These are phyloP conservation scores for Sporobolomyces roseus DNA, from an alignment of 768 basidiomycete species.

Conservation along the genomic window DNA sequence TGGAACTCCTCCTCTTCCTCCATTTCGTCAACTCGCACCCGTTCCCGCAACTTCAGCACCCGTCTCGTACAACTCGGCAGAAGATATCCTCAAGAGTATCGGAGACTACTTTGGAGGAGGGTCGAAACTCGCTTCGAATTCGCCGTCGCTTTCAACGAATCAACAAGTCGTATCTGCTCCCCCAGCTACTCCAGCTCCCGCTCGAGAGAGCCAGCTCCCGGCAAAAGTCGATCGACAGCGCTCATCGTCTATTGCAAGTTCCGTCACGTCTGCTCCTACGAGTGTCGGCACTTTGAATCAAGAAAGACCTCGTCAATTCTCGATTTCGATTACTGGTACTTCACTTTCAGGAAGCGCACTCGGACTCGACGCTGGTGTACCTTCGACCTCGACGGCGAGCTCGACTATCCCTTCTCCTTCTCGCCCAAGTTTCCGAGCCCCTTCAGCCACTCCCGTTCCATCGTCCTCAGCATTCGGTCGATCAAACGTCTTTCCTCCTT, in stretches of 20 bases:
- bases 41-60: neutral
- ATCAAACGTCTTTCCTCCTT: neutral
- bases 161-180: neutral
- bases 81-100: slow-evolving; percentile 41
- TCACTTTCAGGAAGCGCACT: slow-evolving; percentile 2
- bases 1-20: slow-evolving; percentile 29
- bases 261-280: neutral
- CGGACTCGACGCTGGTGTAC: slow-evolving; percentile 10
- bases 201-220: neutral
- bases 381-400: neutral
- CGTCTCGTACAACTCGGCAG: slow-evolving; percentile 23
- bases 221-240: neutral
- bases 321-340: neutral
- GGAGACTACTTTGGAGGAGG: slow-evolving; percentile 37
- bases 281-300: neutral
- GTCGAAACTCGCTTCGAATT: neutral
- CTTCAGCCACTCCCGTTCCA: neutral
- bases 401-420: neutral
- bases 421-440: neutral
- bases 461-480: neutral
- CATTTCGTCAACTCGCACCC: slow-evolving; percentile 7
- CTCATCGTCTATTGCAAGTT: neutral
- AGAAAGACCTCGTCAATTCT: slow-evolving; percentile 1
- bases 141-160: neutral
- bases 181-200: neutral